Evolutionary conservation across 2,329 filamentous ascomycete genomes (phyloP), one percentile per base, ranked within the genome.

Genomic region (Colletotrichum tabaci): DNA sequence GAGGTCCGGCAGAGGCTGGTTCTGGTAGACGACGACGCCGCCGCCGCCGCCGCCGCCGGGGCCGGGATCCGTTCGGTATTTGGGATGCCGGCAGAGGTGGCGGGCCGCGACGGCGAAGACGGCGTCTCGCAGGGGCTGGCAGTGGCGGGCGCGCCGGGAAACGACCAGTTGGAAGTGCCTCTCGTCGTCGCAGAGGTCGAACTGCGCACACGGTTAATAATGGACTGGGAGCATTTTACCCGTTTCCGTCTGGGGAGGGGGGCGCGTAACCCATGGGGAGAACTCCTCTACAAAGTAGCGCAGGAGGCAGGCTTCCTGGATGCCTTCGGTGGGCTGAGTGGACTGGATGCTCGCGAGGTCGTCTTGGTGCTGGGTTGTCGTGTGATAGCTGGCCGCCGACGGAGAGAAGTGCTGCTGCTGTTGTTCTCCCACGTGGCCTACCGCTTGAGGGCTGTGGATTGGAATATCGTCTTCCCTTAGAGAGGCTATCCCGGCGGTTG

Each of bases 81-180:
- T 79, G 0, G 82, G 82, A 1, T 83, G 72, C 1, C 82, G 81
- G 16, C 79, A 81, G 3, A 84, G 74, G 66, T 83, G 82, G 5
- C 82, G 81, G 0, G 82, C 80, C 5, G 82, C 81, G 0, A 84
- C 78, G 1, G 82, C 82, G 61, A 83, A 83, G n/a, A 83, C 80
- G 42, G 82, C 80, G 57, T 83, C 79, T n/a, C 83, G 78, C 0
- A 84, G 74, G 7, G 82, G 81, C 9, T 82, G 76, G 21, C 84
- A 81, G 2, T 78, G 75, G 13, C 79, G 77, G 3, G 82, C 82
- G 13, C 78, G 75, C 21, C 79, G 61, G 0, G 81, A 81, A 1
- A 84, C 82, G 1, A 82, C 77, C 9, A 84, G 74, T 46, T 84
- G 81, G 46, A 84, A 84, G 52, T 84, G 82, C 6, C 82, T 74